Percentiles rank a stretch among this genome's conserved stretches.
Conservation (phyloP, 2,329 filamentous ascomycete genomes). For the Akanthomyces muscarius region DNA sequence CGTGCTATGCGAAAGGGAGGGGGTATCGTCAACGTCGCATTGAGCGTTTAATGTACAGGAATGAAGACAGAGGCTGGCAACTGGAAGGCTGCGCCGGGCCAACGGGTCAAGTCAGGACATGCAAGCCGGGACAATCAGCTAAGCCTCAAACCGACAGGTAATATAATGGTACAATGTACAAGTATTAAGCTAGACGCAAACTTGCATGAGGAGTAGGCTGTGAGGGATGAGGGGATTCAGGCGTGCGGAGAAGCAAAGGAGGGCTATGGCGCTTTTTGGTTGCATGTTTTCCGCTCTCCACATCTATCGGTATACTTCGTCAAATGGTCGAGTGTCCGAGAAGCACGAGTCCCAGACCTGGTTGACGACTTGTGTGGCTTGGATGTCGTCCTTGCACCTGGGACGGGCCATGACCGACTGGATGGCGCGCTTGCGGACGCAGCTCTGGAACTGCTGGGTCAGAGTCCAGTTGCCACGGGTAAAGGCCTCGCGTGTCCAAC, state of each 20-base stretch:
- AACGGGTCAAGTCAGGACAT: slow-evolving; percentile 2
- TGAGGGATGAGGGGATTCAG: neutral
- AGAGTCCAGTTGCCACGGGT: slow-evolving; percentile 81
- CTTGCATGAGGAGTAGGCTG: slow-evolving; percentile 6
- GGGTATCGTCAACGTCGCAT: slow-evolving; percentile 17
- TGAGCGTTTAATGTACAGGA: slow-evolving; percentile 16
- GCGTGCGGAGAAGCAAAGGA: neutral
- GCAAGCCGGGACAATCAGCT: neutral
- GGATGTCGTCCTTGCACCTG: slow-evolving; percentile 76
- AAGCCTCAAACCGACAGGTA: slow-evolving; percentile 14
- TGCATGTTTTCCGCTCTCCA: neutral
- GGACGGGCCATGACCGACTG: slow-evolving; percentile 75
- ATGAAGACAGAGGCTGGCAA: neutral
- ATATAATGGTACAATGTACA: slow-evolving; percentile 14
- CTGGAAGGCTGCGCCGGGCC: slow-evolving; percentile 1
- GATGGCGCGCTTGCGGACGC: slow-evolving; percentile 77
- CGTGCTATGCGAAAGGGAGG: neutral
- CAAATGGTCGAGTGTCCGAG: slow-evolving; percentile 87
- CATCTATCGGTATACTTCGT: slow-evolving; percentile 80
- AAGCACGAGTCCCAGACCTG: slow-evolving; percentile 99
- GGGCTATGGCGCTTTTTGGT: neutral
- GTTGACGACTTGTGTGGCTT: slow-evolving; percentile 85
- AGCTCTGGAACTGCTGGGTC: slow-evolving; percentile 90
- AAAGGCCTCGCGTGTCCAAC: slow-evolving; percentile 83
- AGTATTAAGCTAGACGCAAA: slow-evolving; percentile 9